phyloP scores from a whole-genome alignment of 306 rosid genomes.

The Comarum palustre region DNA sequence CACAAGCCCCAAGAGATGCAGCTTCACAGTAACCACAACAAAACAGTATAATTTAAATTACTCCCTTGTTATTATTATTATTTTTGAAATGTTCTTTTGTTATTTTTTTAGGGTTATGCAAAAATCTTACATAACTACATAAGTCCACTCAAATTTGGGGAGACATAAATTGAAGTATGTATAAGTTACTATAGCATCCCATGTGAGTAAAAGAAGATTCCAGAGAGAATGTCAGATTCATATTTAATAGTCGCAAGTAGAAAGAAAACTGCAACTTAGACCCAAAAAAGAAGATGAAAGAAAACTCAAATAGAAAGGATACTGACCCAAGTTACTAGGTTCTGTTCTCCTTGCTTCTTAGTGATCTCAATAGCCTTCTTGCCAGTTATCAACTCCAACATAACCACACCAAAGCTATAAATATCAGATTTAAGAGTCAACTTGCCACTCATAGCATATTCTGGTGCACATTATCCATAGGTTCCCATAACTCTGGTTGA shows the following conservation, averaged over 20 bases:
- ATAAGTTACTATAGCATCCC: neutral
- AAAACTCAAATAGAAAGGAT: neutral
- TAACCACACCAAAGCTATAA: constrained; percentile 93
- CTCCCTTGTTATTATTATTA: too few relatives aligned
- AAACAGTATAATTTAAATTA: neutral
- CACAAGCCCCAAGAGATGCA: neutral
- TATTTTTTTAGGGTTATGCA: neutral
- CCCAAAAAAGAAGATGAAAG: neutral
- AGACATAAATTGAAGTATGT: neutral
- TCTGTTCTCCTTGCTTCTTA: constrained; percentile 78
- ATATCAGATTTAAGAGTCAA: constrained; percentile 95
- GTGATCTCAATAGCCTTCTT: constrained; percentile 65
- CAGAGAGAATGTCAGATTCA: neutral
- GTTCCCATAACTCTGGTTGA: constrained; percentile 99
- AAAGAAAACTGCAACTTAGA: too few relatives aligned
- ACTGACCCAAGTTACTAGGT: constrained; percentile 80
- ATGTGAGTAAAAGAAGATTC: neutral
- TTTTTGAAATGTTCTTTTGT: too few relatives aligned
- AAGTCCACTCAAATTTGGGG: neutral
- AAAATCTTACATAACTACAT: neutral
- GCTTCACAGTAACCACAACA: neutral
- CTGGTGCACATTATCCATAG: constrained; percentile 95
- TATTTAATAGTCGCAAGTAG: neutral
- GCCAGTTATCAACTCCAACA: constrained; percentile 92
- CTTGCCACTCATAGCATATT: constrained; percentile 96